Evolutionary conservation across 75 land plant genomes (phyloP), one percentile per base, ranked within the genome.

Genomic region (Sequoiadendron giganteum): DNA sequence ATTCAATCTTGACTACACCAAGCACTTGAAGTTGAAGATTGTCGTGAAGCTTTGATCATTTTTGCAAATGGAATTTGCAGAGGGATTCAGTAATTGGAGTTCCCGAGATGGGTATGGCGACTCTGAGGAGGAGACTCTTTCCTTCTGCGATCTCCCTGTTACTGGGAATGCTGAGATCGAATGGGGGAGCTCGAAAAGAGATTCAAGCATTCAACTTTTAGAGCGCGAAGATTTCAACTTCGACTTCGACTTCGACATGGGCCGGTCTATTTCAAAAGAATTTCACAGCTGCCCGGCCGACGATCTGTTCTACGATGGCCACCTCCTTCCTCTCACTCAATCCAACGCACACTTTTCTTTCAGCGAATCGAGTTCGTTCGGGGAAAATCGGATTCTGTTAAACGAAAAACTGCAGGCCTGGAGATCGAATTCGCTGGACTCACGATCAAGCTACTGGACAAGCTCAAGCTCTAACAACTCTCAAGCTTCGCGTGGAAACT

Each of bases 271-370:
- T 34, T 34, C 84, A 21, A 52, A 14, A 13, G 54, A 52, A 52
- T 52, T 52, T 13, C 49, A 82, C n/a, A 42, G 39, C 48, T 45
- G 84, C 84, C 43, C 48, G 48, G 84, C 84, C 48, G 84, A 82
- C 28, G 84, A 82, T 82, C 84, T 82, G n/a, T 82, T 82, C 48
- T 42, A 43, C 39, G 42, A 43, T 30, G 84, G 84, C 84, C 84
- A 21, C 18, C 48, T 82, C 30, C 84, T 82, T 42, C 84, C 84
- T 40, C 84, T 82, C 13, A 19, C 48, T 16, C 10, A 8, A 45
- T 21, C 54, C n/a, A 19, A 2, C 16, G n/a, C 25, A 21, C 54
- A 52, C 0, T 42, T 82, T 82, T 19, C 84, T 25, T 82, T 9
- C 84, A 40, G 19, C n/a, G 21, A 42, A 42, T 82, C 84, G 40